Evolutionary conservation across 1,284 basidiomycete species (phyloP), one percentile per base, ranked within the genome.

Genomic region (Naganishia liquefaciens): DNA sequence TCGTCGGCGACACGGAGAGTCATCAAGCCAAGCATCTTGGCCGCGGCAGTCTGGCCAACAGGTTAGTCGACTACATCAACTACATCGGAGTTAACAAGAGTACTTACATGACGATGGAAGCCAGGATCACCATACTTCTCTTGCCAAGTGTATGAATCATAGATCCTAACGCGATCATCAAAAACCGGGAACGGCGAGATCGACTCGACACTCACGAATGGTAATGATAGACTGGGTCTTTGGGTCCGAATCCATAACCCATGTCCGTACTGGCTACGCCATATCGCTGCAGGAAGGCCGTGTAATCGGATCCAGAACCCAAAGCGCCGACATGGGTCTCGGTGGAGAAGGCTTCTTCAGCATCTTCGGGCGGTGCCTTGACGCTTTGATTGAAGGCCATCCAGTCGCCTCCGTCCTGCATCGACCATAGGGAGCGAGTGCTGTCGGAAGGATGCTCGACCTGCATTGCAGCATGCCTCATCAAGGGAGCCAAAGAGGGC

Each of bases 111-210:
- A 61, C 86, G 84, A 70, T 85, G 77, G 80, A 90, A 93, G 5
- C 84, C 86, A 19, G 87, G 87, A 75, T 93, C 91, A 40, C 83
- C 88, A 72, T 86, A 93, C 70, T 74, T 73, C 21, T 71, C 67
- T 76, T 89, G 87, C 87, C 87, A 93, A 57, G 80, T 79, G 71
- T 87, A 84, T 30, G 83, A 85, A 76, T 93, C 91, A 75, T 89
- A 93, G 68, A 91, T 84, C 53, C 43, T 49, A n/a, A 46, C 25
- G 21, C 28, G 28, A 19, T 33, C 19, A 37, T 52, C 2, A 37
- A 13, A 2, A 7, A 37, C 6, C 33, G 10, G 33, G 33, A 7
- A 37, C 33, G 10, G 2, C 33, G 33, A 37, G 9, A 13, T 10
- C 13, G 7, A 2, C 33, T 37, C 7, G 33, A 37, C 19, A 61